Percentiles rank a stretch among this genome's conserved stretches.
Conservation (phyloP, 2,329 filamentous ascomycete genomes). For the Paecilomyces variotii region DNA sequence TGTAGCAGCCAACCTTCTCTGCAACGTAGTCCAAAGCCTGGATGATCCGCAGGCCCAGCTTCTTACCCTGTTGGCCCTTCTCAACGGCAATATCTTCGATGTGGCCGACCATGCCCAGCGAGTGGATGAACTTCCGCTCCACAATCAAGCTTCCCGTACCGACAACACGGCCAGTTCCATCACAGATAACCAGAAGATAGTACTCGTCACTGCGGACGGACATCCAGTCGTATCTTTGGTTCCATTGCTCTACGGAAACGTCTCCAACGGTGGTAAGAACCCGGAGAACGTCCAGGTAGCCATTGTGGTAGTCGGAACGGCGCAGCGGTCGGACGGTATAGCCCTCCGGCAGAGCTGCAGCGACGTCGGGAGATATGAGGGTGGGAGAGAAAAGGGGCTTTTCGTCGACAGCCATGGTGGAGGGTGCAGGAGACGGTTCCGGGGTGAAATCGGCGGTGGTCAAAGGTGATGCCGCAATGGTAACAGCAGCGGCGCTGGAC, state of each 20-base stretch:
- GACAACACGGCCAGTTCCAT: conserved; percentile 64
- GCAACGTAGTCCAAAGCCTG: conserved; percentile 87
- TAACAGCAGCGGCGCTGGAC: conserved; percentile 9
- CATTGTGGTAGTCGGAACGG: conserved; percentile 66
- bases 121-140: conserved; percentile 66
- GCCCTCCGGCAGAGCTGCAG: conserved; percentile 63
- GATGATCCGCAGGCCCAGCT: conserved; percentile 84
- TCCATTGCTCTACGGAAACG: conserved; percentile 65
- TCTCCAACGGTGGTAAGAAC: conserved; percentile 92
- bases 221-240: conserved; percentile 77
- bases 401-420: conserved; percentile 27
- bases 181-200: conserved; percentile 78
- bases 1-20: conserved; percentile 86
- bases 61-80: conserved; percentile 95
- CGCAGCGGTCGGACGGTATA: conserved; percentile 78
- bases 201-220: conserved; percentile 65
- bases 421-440: conserved; percentile 13
- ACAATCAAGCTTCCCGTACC: conserved; percentile 84
- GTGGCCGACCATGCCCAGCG: conserved; percentile 62
- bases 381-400: conserved; percentile 64
- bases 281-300: conserved; percentile 84
- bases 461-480: conserved; percentile 8
- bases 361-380: conserved; percentile 70
- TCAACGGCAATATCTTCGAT: conserved; percentile 97
- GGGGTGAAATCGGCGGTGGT: conserved; percentile 17